Conservation (phyloP, 306 rosid species). For the Cucurbita pepo region DNA sequence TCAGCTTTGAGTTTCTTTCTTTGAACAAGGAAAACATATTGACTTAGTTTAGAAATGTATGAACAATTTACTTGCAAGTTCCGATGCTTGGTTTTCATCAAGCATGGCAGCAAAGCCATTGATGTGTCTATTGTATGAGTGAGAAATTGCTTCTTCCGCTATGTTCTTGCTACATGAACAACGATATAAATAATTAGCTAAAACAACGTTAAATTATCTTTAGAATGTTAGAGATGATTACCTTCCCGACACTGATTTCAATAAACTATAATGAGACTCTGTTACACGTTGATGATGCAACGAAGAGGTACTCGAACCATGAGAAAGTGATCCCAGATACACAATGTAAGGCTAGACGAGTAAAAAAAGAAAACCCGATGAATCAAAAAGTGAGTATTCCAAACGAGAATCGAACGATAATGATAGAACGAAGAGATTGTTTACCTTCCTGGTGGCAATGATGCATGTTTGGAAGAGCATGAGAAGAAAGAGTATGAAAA, state of each 20-base stretch:
- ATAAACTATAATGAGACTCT: not conserved
- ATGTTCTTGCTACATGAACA: not conserved
- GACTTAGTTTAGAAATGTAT: not conserved
- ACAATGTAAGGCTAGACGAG: not conserved
- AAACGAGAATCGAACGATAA: too few relatives aligned
- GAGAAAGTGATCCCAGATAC: conserved; percentile 1
- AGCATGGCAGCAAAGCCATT: conserved; percentile 3
- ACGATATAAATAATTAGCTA: too few relatives aligned
- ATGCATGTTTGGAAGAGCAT: not conserved
- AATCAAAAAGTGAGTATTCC: not conserved
- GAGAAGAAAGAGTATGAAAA: not conserved
- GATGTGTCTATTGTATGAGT: not conserved
- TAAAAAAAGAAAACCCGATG: not conserved
- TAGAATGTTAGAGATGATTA: not conserved
- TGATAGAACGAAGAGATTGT: not conserved
- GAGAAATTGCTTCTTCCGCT: not conserved
- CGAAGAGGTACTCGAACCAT: not conserved
- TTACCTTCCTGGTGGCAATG: not conserved
- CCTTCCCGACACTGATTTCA: not conserved
- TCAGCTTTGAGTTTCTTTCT: not conserved
- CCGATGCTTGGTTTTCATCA: not conserved
- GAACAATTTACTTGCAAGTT: not conserved
- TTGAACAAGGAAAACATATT: not conserved
- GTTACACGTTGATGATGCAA: not conserved
- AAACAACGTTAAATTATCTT: too few relatives aligned